These are phyloP conservation scores for Pisolithus tinctorius DNA, from an alignment of 768 basidiomycete genomes.

Conservation along the genomic window DNA sequence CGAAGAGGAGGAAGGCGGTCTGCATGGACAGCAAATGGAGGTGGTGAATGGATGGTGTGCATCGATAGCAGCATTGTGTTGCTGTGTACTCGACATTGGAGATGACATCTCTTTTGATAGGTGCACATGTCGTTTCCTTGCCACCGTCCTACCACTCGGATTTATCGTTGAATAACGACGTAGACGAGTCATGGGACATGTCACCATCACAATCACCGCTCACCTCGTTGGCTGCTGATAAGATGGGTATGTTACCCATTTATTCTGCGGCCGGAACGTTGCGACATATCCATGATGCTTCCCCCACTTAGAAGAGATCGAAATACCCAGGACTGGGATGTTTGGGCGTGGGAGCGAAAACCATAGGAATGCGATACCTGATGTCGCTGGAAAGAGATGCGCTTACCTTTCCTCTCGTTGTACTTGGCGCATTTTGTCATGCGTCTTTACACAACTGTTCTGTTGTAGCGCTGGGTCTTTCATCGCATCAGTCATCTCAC, in stretches of 20 bases:
- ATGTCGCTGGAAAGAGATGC: not conserved
- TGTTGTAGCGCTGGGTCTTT: constrained; percentile 26
- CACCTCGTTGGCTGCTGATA: constrained; percentile 34
- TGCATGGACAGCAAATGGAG: constrained; percentile 40
- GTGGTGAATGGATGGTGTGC: constrained; percentile 62
- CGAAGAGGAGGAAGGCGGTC: constrained; percentile 37
- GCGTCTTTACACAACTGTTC: constrained; percentile 16
- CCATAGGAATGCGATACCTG: constrained; percentile 1
- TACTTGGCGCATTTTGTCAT: constrained; percentile 10
- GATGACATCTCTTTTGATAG: constrained; percentile 5
- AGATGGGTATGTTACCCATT: constrained; percentile 39
- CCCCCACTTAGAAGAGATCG: constrained; percentile 36
- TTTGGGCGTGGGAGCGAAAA: constrained; percentile 31
- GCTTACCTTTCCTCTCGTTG: constrained; percentile 8
- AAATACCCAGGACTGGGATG: constrained; percentile 46
- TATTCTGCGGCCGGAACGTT: not conserved
- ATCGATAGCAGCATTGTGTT: constrained; percentile 30
- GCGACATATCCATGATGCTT: not conserved
- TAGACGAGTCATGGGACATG: constrained; percentile 47
- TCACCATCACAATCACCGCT: constrained; percentile 40
- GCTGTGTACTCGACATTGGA: not conserved
- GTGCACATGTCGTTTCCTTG: constrained; percentile 35
- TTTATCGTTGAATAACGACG: constrained; percentile 36
- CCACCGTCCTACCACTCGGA: constrained; percentile 29
- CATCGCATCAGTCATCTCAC: constrained; percentile 26